A percentile compares a stretch with the other conserved stretches of the same genome.
Conservation (phyloP, 2,329 filamentous ascomycete genomes). For the Chrysosporium keratinophilum region DNA sequence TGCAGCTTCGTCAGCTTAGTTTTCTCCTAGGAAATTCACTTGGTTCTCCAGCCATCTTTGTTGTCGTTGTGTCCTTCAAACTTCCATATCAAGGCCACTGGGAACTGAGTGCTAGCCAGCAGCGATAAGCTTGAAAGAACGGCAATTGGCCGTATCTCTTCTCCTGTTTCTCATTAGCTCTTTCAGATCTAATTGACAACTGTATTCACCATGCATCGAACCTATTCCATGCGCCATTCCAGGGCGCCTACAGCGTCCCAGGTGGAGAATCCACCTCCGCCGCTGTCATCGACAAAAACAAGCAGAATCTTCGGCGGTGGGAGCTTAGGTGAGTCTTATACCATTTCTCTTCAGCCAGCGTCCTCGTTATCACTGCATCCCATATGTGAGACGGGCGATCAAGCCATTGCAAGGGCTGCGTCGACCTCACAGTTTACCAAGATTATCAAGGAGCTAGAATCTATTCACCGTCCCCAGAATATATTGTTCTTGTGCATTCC, state of each 20-base stretch:
- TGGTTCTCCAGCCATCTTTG: background rate
- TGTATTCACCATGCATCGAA: conserved; percentile 69
- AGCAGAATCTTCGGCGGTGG: conserved; percentile 78
- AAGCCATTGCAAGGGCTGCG: background rate
- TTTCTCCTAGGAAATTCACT: background rate
- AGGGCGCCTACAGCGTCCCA: conserved; percentile 90
- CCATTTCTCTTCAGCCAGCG: background rate
- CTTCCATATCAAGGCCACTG: too few species aligned
- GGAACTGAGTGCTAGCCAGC: background rate
- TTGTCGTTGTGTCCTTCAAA: too few species aligned
- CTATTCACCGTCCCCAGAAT: background rate
- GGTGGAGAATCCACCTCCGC: conserved; percentile 84
- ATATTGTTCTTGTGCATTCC: background rate
- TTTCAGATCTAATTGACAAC: background rate
- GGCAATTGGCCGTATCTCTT: background rate
- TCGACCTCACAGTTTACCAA: background rate
- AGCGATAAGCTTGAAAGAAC: background rate
- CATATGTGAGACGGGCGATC: background rate
- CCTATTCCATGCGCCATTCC: conserved; percentile 96
- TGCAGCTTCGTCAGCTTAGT: background rate
- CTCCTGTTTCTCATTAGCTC: background rate
- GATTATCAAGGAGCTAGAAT: background rate
- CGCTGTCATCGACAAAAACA: conserved; percentile 80
- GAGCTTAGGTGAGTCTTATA: conserved; percentile 60
- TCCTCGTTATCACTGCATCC: background rate